Evolutionary conservation across 441 rosid species (phyloP).

Genomic region (California macrophylla): DNA sequence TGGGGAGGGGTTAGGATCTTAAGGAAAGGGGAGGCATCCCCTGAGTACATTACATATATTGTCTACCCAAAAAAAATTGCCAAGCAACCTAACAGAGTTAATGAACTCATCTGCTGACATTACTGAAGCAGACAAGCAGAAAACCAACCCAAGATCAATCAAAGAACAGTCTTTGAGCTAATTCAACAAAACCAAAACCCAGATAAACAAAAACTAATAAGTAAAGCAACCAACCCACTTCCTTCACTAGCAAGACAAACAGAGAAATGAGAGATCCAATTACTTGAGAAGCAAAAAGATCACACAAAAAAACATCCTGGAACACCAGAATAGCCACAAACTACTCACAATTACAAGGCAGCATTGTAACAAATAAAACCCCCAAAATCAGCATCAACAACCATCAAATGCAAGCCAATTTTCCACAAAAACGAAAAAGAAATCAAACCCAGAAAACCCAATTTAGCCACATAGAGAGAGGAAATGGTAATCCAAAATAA

Average conservation of each 20-base stretch:
- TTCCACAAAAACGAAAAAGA: slow-evolving; percentile 1
- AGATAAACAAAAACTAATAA: neutral
- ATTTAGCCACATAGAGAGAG: neutral
- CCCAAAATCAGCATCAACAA: neutral
- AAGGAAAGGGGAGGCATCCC: too few species aligned
- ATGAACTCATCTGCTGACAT: neutral
- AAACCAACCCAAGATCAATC: neutral
- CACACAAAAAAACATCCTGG: neutral
- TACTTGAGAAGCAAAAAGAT: neutral
- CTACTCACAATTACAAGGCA: neutral
- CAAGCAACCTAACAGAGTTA: neutral
- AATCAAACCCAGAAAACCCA: neutral
- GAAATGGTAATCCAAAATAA: neutral
- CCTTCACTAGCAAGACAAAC: neutral
- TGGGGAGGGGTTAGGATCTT: too few species aligned
- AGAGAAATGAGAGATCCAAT: neutral
- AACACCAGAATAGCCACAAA: neutral
- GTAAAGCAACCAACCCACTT: neutral
- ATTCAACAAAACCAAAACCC: slow-evolving; percentile 5
- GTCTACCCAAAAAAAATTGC: neutral
- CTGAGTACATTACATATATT: too few species aligned
- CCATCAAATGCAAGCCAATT: slow-evolving; percentile 1
- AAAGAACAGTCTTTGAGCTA: neutral
- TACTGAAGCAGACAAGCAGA: slow-evolving; percentile 1
- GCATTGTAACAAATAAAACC: neutral